Conservation (phyloP, 768 basidiomycete species). For the Termitomyces sp. region DNA sequence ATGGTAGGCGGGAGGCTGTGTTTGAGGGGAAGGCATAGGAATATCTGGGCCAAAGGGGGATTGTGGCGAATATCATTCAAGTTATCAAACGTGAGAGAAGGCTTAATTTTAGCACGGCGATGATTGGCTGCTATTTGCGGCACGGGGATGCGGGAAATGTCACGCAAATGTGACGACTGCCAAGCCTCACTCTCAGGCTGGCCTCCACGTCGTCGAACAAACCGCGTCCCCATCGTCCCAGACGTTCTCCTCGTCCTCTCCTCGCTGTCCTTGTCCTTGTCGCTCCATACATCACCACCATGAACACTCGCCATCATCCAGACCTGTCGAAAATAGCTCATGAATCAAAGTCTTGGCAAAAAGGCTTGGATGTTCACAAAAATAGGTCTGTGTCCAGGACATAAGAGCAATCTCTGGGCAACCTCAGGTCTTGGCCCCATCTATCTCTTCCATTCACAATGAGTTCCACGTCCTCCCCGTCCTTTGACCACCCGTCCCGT, state of each 20-base stretch:
- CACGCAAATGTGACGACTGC: slow-evolving; percentile 19
- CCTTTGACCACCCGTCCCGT: slow-evolving; percentile 23
- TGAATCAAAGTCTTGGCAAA: slow-evolving; percentile 36
- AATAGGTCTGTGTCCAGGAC: slow-evolving; percentile 37
- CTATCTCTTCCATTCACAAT: slow-evolving; percentile 25
- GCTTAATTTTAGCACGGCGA: slow-evolving; percentile 16
- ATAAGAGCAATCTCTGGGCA: slow-evolving; percentile 38
- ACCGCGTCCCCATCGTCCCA: not conserved
- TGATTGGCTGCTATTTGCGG: slow-evolving; percentile 30
- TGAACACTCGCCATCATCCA: not conserved
- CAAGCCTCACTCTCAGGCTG: slow-evolving; percentile 5
- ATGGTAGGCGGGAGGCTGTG: slow-evolving; percentile 23
- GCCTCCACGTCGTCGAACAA: not conserved
- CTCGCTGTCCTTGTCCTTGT: not conserved
- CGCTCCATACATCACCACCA: not conserved
- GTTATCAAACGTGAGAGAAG: slow-evolving; percentile 6
- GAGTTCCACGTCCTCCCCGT: slow-evolving; percentile 27
- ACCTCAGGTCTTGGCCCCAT: slow-evolving; percentile 35
- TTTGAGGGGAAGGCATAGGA: not conserved
- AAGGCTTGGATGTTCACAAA: slow-evolving; percentile 39
- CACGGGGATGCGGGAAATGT: slow-evolving; percentile 19
- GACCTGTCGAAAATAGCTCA: slow-evolving; percentile 33
- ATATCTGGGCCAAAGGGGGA: not conserved
- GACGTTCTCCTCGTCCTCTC: not conserved
- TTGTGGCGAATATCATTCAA: slow-evolving; percentile 12